phyloP scores from a whole-genome alignment of 1,284 basidiomycete species.

The Moesziomyces antarcticus region DNA sequence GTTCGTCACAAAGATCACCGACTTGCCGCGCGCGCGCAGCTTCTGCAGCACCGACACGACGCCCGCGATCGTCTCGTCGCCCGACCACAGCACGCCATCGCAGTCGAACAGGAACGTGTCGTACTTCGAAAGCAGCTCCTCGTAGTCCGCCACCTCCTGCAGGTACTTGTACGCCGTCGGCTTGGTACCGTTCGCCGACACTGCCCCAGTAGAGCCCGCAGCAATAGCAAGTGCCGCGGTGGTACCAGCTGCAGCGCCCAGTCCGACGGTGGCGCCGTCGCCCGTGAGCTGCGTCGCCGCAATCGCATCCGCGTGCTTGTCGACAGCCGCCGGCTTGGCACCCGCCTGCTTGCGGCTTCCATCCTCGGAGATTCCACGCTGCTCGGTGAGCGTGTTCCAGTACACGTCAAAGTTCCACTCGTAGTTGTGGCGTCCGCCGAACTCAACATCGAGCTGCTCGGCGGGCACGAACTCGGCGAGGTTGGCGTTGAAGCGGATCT shows the following conservation, averaged over 20 bases:
- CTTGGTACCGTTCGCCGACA: neutral
- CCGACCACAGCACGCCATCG: conserved; percentile 87
- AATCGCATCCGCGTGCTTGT: conserved; percentile 36
- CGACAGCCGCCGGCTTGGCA: conserved; percentile 1
- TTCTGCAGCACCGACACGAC: conserved; percentile 68
- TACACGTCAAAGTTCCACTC: conserved; percentile 81
- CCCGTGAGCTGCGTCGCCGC: conserved; percentile 27
- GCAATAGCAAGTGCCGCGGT: conserved; percentile 20
- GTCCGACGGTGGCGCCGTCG: conserved; percentile 19
- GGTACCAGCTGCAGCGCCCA: conserved; percentile 27
- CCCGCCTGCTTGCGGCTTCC: conserved; percentile 25
- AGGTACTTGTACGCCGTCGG: conserved; percentile 46
- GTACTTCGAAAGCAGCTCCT: conserved; percentile 52
- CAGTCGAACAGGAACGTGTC: conserved; percentile 75
- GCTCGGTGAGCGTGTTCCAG: conserved; percentile 68
- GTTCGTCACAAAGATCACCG: conserved; percentile 93
- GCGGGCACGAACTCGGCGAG: conserved; percentile 79
- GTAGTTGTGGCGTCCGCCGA: conserved; percentile 79
- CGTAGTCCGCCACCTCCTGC: conserved; percentile 37
- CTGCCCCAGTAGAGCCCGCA: conserved; percentile 13
- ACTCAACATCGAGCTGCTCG: conserved; percentile 80
- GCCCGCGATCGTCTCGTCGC: conserved; percentile 71
- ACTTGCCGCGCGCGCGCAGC: conserved; percentile 76
- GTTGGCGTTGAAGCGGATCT: conserved; percentile 79
- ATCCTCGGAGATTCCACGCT: conserved; percentile 48